Percentiles rank a stretch among this genome's conserved stretches.
Conservation (phyloP, 805 yeast species). For the Dipodascus geniculatus region DNA sequence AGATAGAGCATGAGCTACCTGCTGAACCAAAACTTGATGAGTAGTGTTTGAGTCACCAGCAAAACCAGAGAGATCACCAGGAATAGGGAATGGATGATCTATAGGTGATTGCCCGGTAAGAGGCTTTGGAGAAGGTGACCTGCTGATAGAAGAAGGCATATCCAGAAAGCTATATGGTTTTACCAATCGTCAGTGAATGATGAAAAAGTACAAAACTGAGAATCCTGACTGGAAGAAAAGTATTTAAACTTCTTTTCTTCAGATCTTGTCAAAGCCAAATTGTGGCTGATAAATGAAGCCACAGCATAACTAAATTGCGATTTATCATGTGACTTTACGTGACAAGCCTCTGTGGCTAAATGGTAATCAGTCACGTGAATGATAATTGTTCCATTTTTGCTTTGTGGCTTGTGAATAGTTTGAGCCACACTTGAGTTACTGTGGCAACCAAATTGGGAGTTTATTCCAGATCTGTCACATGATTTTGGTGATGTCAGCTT, state of each 20-base stretch:
- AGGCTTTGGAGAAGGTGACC: neutral
- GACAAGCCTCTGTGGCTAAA: neutral
- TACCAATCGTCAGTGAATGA: too few species aligned
- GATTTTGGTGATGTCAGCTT: neutral
- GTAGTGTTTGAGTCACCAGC: conserved; percentile 16
- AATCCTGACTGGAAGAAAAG: neutral
- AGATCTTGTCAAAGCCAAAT: neutral
- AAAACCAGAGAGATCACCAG: conserved; percentile 13
- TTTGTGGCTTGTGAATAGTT: neutral
- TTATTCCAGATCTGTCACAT: neutral
- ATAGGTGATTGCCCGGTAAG: neutral
- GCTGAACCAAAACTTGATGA: conserved; percentile 22
- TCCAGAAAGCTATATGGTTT: neutral
- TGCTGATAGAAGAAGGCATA: neutral
- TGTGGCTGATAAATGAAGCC: conserved; percentile 3
- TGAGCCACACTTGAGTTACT: neutral
- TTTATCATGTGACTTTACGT: neutral
- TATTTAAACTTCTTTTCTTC: neutral
- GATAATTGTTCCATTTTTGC: neutral
- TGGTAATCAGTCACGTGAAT: neutral
- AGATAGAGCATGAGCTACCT: conserved; percentile 24
- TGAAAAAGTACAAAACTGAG: neutral
- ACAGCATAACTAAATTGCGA: neutral
- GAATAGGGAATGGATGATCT: conserved; percentile 12
- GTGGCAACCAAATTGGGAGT: neutral